Percentiles rank a stretch among this genome's conserved stretches.
These are phyloP conservation scores for Coniophora puteana DNA, from an alignment of 1,284 basidiomycete genomes.

Conservation along the genomic window DNA sequence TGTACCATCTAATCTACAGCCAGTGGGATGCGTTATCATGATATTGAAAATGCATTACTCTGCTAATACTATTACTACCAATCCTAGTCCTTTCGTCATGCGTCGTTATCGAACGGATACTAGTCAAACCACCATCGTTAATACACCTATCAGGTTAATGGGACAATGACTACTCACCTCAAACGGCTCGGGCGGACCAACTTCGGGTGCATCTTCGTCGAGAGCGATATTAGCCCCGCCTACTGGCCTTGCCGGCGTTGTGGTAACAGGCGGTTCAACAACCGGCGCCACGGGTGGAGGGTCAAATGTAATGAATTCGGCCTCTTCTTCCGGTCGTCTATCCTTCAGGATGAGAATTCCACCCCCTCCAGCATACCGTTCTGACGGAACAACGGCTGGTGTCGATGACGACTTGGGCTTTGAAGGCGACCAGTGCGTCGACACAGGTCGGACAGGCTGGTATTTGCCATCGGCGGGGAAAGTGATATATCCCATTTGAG, in stretches of 20 bases:
- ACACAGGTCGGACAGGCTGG: slow-evolving; percentile 86
- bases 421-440: slow-evolving; percentile 38
- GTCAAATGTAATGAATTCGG: slow-evolving; percentile 74
- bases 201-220: slow-evolving; percentile 71
- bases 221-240: slow-evolving; percentile 53
- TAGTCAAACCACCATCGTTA: slow-evolving; percentile 20
- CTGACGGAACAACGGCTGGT: slow-evolving; percentile 35
- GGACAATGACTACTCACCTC: slow-evolving; percentile 51
- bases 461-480: slow-evolving; percentile 83
- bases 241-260: slow-evolving; percentile 21
- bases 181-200: slow-evolving; percentile 74
- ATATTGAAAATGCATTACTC: slow-evolving; percentile 5
- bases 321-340: slow-evolving; percentile 58
- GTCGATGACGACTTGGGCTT: slow-evolving; percentile 34
- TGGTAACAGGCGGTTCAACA: slow-evolving; percentile 20
- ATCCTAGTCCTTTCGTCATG: slow-evolving; percentile 30
- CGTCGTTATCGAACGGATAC: slow-evolving; percentile 66
- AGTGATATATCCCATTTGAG: slow-evolving; percentile 81
- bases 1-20: background rate
- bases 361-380: slow-evolving; percentile 72
- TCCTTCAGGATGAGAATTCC: slow-evolving; percentile 82
- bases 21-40: slow-evolving; percentile 1
- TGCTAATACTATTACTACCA: no score
- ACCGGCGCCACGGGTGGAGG: slow-evolving; percentile 36
- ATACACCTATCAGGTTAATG: background rate